A percentile compares a stretch with the other conserved stretches of the same genome.
Conservation (phyloP, 257 asterid genomes). For the Ilex asprella region DNA sequence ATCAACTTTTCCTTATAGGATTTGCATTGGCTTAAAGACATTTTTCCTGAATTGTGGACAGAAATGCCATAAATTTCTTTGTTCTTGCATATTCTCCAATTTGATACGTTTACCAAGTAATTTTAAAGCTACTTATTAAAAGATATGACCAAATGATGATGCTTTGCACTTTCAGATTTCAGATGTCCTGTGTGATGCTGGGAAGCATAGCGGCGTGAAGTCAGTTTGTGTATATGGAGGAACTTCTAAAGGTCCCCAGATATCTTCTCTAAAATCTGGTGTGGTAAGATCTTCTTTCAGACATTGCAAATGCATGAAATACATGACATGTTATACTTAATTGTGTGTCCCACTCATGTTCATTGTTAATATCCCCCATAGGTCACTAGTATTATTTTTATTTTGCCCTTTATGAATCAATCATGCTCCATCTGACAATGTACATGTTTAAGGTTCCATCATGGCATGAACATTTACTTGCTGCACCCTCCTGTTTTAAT, state of each 20-base stretch:
- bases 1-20: background rate
- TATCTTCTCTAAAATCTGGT: conserved; percentile 78
- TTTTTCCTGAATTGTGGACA: background rate
- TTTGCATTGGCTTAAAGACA: background rate
- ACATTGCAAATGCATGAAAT: too few species aligned
- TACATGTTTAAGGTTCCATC: too few species aligned
- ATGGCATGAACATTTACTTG: too few species aligned
- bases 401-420: too few species aligned
- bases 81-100: background rate
- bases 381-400: too few species aligned
- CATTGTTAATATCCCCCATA: too few species aligned
- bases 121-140: background rate
- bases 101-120: background rate
- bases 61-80: background rate
- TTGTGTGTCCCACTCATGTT: too few species aligned
- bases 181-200: conserved; percentile 90
- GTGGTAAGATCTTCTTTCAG: conserved; percentile 50
- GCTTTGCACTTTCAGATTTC: conserved; percentile 46
- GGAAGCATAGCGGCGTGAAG: conserved; percentile 64
- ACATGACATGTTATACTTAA: too few species aligned
- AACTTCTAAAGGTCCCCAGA: conserved; percentile 84
- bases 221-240: conserved; percentile 95
- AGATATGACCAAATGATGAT: conserved; percentile 15
- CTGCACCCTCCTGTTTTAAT: too few species aligned
- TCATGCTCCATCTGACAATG: too few species aligned